Evolutionary conservation across 164 flowering plant species (phyloP).

Genomic region (Annona cherimola): DNA sequence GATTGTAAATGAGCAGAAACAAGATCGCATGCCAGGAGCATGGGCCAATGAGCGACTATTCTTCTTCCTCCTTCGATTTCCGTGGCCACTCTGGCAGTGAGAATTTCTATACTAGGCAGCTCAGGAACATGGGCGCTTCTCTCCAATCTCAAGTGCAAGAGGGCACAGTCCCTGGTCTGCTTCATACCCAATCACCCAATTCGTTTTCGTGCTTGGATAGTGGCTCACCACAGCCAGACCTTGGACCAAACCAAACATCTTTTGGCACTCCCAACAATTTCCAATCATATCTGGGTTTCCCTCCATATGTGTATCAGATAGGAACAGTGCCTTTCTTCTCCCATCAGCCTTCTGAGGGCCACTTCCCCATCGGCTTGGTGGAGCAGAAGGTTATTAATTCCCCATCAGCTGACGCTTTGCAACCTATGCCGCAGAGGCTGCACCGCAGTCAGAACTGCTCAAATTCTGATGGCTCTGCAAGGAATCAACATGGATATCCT

Average conservation of each 20-base stretch:
- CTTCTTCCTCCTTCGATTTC: slow-evolving; percentile 12
- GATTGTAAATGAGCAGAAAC: slow-evolving; percentile 42
- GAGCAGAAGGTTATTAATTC: slow-evolving; percentile 21
- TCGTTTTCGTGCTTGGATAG: slow-evolving; percentile 14
- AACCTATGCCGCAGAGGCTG: slow-evolving; percentile 22
- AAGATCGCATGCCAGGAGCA: slow-evolving; percentile 27
- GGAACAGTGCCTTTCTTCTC: slow-evolving; percentile 17
- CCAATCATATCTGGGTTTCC: slow-evolving; percentile 41
- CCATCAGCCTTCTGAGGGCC: slow-evolving; percentile 21
- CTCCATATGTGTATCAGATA: slow-evolving; percentile 27
- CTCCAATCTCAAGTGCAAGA: slow-evolving; percentile 15
- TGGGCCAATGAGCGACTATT: slow-evolving; percentile 24
- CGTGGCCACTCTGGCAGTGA: slow-evolving; percentile 17
- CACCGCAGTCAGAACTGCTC: slow-evolving; percentile 16
- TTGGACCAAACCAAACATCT: slow-evolving; percentile 19
- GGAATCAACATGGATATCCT: slow-evolving; percentile 12
- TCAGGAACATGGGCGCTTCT: slow-evolving; percentile 26
- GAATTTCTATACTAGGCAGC: slow-evolving; percentile 22
- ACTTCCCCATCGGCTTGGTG: slow-evolving; percentile 17
- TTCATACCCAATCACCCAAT: background rate
- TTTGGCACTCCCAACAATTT: slow-evolving; percentile 28
- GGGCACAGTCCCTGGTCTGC: background rate
- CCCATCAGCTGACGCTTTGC: slow-evolving; percentile 27
- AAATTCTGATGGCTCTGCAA: slow-evolving; percentile 1
- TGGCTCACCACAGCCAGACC: slow-evolving; percentile 20